Base-by-base conservation (phyloP, 1,284 basidiomycete species). In the Exobasidium cylindrosporum region DNA sequence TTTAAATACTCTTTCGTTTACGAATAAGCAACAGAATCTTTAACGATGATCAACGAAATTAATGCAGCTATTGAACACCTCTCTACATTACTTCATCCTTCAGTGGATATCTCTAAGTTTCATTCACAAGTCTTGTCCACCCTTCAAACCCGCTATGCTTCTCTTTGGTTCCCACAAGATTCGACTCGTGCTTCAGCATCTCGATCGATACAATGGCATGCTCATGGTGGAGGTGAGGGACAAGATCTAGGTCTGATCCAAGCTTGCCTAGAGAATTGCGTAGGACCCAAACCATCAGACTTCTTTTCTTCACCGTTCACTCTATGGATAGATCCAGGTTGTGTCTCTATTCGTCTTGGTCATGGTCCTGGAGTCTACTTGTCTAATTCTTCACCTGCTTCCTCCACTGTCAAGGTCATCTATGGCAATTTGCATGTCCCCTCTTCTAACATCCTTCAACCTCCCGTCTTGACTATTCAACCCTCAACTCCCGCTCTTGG, bases 301-400 rank as follows among this genome's bases (percentile, higher is more conserved):
- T 57, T 58, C 3, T 59, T 72, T 4, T 63, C 63, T 1, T 4
- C 43, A 13, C 28, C 57, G 10, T 72, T 72, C 55, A 75, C 72
- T 1, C 58, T 75, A 10, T 75, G 73, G 73, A 67, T 75, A 55
- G 73, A 75, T 55, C 70, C 73, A 4, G 67, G 67, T 46, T 75
- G 73, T 54, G 73, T 75, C 13, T 67, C 73, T n/a, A 57, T 72
- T 21, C 57, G 73, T 3, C 28, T 54, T 10, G 73, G 71, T 23
- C 28, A 28, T n/a, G 73, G 71, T 28, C 71, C 71, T 1, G 73
- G 73, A 43, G 29, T 35, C 45, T 55, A 30, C 32, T 21, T 55
- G 4, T 13, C 24, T 1, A 11, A 23, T 17, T 23, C 21, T 23
- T 14, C n/a, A 23, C 5, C 23, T 24, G 13, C 31, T 11, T 7